Percentiles rank a stretch among this genome's conserved stretches.
Conservation (phyloP, 148 eudicot species). For the Drosera capensis region DNA sequence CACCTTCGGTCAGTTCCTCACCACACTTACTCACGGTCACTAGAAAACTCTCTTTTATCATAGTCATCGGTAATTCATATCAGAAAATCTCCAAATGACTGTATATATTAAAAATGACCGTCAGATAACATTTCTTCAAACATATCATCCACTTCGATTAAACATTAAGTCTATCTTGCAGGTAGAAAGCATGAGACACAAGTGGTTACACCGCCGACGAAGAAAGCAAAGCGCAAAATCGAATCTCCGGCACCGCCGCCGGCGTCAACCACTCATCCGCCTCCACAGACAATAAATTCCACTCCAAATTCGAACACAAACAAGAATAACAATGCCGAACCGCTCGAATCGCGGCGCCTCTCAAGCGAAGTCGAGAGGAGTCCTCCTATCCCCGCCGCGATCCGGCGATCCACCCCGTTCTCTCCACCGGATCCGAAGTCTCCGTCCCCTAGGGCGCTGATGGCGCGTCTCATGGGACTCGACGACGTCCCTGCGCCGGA, state of each 20-base stretch:
- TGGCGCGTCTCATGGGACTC: slow-evolving; percentile 32
- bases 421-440: slow-evolving; percentile 10
- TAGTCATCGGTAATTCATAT: neutral
- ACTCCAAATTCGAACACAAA: neutral
- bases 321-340: neutral
- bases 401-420: slow-evolving; percentile 11
- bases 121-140: neutral
- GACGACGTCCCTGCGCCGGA: slow-evolving; percentile 8
- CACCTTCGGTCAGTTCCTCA: slow-evolving; percentile 30
- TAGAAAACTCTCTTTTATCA: neutral
- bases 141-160: neutral
- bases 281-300: neutral
- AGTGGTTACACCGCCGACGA: neutral
- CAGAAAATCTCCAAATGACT: neutral
- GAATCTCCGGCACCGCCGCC: neutral
- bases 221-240: neutral
- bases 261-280: neutral
- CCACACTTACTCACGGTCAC: neutral
- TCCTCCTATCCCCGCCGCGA: slow-evolving; percentile 38
- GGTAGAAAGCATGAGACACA: neutral
- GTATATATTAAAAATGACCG: too few relatives aligned
- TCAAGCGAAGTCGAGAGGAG: slow-evolving; percentile 29
- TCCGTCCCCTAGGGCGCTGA: slow-evolving; percentile 10
- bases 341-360: slow-evolving; percentile 1
- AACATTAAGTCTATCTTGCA: neutral